Evolutionary conservation across 2,329 filamentous ascomycete species (phyloP).

Genomic region (Diaporthe longicolla): DNA sequence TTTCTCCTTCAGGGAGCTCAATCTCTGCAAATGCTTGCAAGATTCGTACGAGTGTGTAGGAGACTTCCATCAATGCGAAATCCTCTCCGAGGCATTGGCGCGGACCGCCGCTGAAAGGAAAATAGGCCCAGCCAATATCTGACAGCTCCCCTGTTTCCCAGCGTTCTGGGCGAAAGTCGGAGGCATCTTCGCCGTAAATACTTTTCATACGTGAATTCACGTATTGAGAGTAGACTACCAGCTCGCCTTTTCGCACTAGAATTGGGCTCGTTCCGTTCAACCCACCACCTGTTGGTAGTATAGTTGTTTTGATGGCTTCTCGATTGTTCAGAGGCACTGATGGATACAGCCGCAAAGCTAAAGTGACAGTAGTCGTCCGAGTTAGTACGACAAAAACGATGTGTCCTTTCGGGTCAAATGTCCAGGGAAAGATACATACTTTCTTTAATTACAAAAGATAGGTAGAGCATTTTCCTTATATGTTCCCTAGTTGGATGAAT

Average conservation of each 20-base stretch:
- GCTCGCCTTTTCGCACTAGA: slow-evolving; percentile 48
- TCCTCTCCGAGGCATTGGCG: slow-evolving; percentile 54
- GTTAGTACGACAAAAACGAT: not conserved
- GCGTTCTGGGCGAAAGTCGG: slow-evolving; percentile 53
- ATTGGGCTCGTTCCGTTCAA: slow-evolving; percentile 50
- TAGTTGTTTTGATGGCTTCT: slow-evolving; percentile 49
- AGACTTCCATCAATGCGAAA: slow-evolving; percentile 49
- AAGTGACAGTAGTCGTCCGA: not conserved
- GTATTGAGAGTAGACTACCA: slow-evolving; percentile 50
- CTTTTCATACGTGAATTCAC: slow-evolving; percentile 52
- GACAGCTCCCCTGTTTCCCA: slow-evolving; percentile 52
- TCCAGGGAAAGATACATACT: not conserved
- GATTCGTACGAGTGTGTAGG: slow-evolving; percentile 43
- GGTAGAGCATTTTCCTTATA: slow-evolving; percentile 40
- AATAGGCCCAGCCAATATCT: slow-evolving; percentile 51
- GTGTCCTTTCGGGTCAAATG: not conserved
- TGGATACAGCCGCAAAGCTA: slow-evolving; percentile 52
- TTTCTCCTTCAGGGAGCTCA: slow-evolving; percentile 41
- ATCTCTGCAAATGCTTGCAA: slow-evolving; percentile 43
- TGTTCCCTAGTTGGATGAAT: slow-evolving; percentile 22
- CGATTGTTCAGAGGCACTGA: slow-evolving; percentile 53
- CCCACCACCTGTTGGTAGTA: slow-evolving; percentile 55
- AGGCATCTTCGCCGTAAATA: slow-evolving; percentile 54
- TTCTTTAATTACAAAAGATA: slow-evolving; percentile 44
- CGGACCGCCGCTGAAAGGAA: slow-evolving; percentile 55